These are phyloP conservation scores for Jackrogersella minutella DNA, from an alignment of 495 filamentous ascomycete species.

Conservation along the genomic window DNA sequence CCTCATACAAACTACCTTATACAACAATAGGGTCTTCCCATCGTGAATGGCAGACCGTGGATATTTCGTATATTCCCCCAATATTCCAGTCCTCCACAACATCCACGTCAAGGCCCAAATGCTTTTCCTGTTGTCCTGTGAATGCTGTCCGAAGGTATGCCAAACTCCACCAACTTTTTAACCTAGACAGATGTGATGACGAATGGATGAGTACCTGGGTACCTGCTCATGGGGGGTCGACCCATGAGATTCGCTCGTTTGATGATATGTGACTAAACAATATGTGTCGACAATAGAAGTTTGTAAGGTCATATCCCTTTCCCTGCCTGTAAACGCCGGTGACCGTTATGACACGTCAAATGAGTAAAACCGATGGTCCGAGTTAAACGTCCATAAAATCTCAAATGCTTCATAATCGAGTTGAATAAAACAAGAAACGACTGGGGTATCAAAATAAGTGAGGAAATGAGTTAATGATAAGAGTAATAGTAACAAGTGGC, in stretches of 20 bases:
- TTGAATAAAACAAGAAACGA: constrained; percentile 40
- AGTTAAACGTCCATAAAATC: constrained; percentile 25
- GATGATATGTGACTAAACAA: constrained; percentile 16
- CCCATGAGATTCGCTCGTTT: not conserved
- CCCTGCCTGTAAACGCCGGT: constrained; percentile 34
- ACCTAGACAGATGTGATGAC: not conserved
- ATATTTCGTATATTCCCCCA: constrained; percentile 14
- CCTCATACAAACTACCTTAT: constrained; percentile 28
- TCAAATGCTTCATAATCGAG: constrained; percentile 39
- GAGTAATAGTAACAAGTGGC: constrained; percentile 4
- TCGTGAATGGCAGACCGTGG: not conserved
- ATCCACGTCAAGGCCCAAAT: constrained; percentile 17
- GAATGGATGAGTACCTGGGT: no score
- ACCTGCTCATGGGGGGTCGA: not conserved
- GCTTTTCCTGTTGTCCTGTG: constrained; percentile 23
- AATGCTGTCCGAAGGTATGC: constrained; percentile 32
- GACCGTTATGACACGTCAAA: constrained; percentile 38
- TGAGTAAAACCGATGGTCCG: constrained; percentile 27
- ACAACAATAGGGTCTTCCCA: constrained; percentile 11
- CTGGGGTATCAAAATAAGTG: constrained; percentile 43
- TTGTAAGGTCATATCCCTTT: constrained; percentile 21
- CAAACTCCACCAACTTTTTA: constrained; percentile 27
- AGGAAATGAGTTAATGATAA: constrained; percentile 8
- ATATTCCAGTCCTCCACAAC: constrained; percentile 16
- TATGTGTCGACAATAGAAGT: constrained; percentile 31